Evolutionary conservation across 1,284 basidiomycete genomes (phyloP), one percentile per base, ranked within the genome.

Genomic region (Leucoagaricus sp.): DNA sequence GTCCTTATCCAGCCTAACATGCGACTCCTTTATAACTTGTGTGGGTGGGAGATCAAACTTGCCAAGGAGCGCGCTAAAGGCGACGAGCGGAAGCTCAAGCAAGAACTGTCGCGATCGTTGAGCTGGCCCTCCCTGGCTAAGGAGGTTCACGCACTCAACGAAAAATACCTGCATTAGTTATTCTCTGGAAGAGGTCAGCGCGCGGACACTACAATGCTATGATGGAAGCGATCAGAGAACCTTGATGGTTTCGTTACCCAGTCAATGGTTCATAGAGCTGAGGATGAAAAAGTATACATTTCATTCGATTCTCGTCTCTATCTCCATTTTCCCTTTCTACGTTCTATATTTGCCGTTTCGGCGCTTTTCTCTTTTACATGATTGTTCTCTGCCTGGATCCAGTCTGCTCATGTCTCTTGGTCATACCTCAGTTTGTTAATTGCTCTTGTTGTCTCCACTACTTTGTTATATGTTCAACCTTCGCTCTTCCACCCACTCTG

Each of bases 1-100:
- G 88, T 95, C 50, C 79, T 95, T 60, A 96, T 97, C 63, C 95
- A 98, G 75, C 95, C 95, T 15, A 96, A 96, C 66, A 89, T 97
- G 83, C 82, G 94, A 42, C 78, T 98, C 70, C 74, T 97, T 70
- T 97, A 96, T 75, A 96, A 97, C 70, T 78, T 97, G 33, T 87
- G 93, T 66, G 93, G 92, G 10, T 97, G 94, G 93, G 94, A 97
- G 74, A 85, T 93, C 63, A 86, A 87, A 72, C 79, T 94, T 33
- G 90, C 89, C 15, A 78, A 81, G 60, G 83, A 86, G 65, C 79
- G 86, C n/a, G 85, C 83, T 1, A 77, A 75, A 2, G 77, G 49
- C 23, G 40, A 57, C 28, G 54, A 61, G 52, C 29, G 21, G 47
- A 59, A 21, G 44, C 34, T 57, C 40, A 58, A 55, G 49, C 49